Percentiles rank a stretch among this genome's conserved stretches.
These are phyloP conservation scores for Microbotryum violaceum DNA, from an alignment of 1,284 basidiomycete species.

Conservation along the genomic window DNA sequence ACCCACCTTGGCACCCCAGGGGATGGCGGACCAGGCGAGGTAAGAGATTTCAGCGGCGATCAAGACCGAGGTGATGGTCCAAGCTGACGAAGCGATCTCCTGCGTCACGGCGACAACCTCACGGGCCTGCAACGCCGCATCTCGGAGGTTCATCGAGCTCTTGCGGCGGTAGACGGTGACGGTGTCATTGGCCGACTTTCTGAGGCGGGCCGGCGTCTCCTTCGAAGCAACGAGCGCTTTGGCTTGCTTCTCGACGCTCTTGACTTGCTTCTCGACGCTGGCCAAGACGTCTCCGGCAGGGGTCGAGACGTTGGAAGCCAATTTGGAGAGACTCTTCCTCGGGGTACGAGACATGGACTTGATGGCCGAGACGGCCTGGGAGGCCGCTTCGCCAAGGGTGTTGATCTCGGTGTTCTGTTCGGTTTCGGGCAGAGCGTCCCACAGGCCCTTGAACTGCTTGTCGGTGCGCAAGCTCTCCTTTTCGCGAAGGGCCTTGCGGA, in stretches of 20 bases:
- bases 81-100: slow-evolving; percentile 8
- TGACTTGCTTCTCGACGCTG: no score
- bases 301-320: no score
- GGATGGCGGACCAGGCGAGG: slow-evolving; percentile 16
- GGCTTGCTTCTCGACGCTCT: no score
- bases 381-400: no score
- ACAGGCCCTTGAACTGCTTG: slow-evolving; percentile 11
- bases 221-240: no score
- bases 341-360: no score
- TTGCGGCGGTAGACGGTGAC: background rate
- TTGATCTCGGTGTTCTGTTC: no score
- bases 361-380: no score
- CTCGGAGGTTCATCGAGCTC: slow-evolving; percentile 4
- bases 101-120: slow-evolving; percentile 13
- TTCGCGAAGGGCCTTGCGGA: slow-evolving; percentile 7
- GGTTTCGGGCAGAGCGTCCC: slow-evolving; percentile 15
- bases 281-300: no score
- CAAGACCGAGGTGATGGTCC: slow-evolving; percentile 14
- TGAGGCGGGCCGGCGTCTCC: no score
- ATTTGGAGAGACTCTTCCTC: no score
- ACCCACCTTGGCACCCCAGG: slow-evolving; percentile 19
- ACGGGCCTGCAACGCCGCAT: slow-evolving; percentile 2
- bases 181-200: background rate
- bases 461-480: slow-evolving; percentile 1
- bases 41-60: slow-evolving; percentile 15